These are phyloP conservation scores for Lecanicillium sp. DNA, from an alignment of 2,329 filamentous ascomycete species.

Conservation along the genomic window DNA sequence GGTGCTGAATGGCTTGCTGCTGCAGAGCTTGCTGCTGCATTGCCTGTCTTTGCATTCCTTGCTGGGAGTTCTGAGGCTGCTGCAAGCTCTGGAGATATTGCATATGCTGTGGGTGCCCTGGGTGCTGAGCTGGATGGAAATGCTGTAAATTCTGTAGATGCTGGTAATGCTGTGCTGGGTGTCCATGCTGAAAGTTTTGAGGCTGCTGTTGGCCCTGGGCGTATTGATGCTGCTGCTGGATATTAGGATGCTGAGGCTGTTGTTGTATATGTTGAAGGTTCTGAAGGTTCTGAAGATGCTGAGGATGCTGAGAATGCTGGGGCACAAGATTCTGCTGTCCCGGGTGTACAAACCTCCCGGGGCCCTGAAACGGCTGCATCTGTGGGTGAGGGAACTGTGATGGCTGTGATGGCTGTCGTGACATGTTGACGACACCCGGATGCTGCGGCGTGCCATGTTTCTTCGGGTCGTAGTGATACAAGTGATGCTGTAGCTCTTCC, in stretches of 20 bases:
- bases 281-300: not conserved
- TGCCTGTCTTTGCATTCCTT: not conserved
- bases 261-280: not conserved
- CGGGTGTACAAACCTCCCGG: not conserved
- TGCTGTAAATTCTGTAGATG: not conserved
- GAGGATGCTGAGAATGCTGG: not conserved
- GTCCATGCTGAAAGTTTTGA: not conserved
- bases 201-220: not conserved
- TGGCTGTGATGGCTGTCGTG: not conserved
- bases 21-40: too few relatives aligned
- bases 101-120: too few relatives aligned
- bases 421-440: too few relatives aligned
- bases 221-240: not conserved
- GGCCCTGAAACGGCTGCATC: not conserved
- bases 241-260: not conserved
- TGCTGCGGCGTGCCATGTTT: too few relatives aligned
- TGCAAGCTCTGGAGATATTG: too few relatives aligned
- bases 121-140: not conserved
- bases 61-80: too few relatives aligned
- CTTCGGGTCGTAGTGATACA: too few relatives aligned
- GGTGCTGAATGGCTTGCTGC: too few relatives aligned
- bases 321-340: not conserved
- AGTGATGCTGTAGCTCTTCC: too few relatives aligned
- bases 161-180: not conserved
- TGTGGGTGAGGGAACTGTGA: not conserved